Evolutionary conservation across 2,329 filamentous ascomycete species (phyloP).

Genomic region (Dendrostoma leiphaemia): DNA sequence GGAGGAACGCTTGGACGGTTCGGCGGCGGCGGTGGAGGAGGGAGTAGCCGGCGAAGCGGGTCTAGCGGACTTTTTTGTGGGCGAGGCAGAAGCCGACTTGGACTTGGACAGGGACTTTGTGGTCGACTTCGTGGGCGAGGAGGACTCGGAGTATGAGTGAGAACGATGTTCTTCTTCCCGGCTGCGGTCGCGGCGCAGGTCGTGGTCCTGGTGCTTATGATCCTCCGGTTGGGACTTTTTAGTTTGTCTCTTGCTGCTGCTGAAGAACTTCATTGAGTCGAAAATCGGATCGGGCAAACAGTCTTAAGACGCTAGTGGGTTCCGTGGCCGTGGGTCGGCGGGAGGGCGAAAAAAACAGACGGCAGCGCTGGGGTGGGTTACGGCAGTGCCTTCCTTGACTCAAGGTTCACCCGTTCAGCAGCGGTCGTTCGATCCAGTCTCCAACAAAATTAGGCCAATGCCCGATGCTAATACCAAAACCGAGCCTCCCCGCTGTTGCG

Average conservation of each 20-base stretch:
- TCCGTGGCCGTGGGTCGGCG: neutral
- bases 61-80: conserved; percentile 38
- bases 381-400: neutral
- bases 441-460: too few relatives aligned
- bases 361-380: too few relatives aligned
- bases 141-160: conserved; percentile 30
- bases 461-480: too few relatives aligned
- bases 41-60: conserved; percentile 29
- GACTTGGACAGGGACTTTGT: conserved; percentile 28
- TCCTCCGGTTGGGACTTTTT: conserved; percentile 27
- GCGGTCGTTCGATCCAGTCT: too few relatives aligned
- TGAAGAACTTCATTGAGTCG: conserved; percentile 52
- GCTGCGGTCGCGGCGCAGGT: conserved; percentile 36
- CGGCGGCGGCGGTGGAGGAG: conserved; percentile 30
- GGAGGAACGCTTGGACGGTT: conserved; percentile 33
- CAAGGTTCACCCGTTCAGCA: neutral
- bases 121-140: conserved; percentile 27
- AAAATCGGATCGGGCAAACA: neutral
- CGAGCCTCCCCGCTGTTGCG: neutral
- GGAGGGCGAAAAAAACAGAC: neutral
- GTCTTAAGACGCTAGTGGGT: neutral
- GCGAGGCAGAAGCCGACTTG: conserved; percentile 27
- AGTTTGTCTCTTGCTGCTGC: conserved; percentile 44
- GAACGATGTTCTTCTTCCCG: conserved; percentile 28
- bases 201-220: conserved; percentile 27